These are phyloP conservation scores for Backusella macrospora DNA, from an alignment of 192 early-diverging fungal species.

Conservation along the genomic window DNA sequence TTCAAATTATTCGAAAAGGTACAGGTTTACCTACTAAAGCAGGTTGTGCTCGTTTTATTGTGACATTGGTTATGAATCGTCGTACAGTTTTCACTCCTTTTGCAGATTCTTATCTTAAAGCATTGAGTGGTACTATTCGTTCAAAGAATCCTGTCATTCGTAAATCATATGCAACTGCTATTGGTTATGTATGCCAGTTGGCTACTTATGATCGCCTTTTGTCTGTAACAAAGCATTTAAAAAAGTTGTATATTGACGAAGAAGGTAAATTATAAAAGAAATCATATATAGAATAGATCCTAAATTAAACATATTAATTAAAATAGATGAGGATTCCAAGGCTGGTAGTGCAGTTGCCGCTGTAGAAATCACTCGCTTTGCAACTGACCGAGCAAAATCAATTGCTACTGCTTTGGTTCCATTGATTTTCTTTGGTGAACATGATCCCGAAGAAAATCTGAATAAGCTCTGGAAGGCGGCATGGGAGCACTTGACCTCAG, in stretches of 20 bases:
- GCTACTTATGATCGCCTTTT: slow-evolving; percentile 57
- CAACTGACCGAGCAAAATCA: slow-evolving; percentile 58
- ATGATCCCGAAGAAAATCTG: slow-evolving; percentile 61
- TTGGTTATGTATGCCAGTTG: slow-evolving; percentile 76
- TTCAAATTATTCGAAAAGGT: slow-evolving; percentile 75
- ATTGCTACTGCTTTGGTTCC: slow-evolving; percentile 66
- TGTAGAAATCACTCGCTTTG: slow-evolving; percentile 71
- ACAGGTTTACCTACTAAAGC: slow-evolving; percentile 91
- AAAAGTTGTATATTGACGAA: slow-evolving; percentile 75
- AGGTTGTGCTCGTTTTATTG: slow-evolving; percentile 85
- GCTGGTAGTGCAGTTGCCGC: slow-evolving; percentile 65
- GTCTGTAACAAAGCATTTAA: slow-evolving; percentile 72
- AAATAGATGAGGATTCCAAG: slow-evolving; percentile 69
- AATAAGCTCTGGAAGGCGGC: slow-evolving; percentile 68
- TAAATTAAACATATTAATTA: not conserved
- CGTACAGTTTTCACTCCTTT: slow-evolving; percentile 65
- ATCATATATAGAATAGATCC: not conserved
- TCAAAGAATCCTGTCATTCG: slow-evolving; percentile 82
- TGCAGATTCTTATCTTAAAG: slow-evolving; percentile 77
- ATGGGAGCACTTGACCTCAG: slow-evolving; percentile 77
- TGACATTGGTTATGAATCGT: slow-evolving; percentile 72
- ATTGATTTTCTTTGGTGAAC: slow-evolving; percentile 68
- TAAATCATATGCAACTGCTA: slow-evolving; percentile 84
- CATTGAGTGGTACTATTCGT: slow-evolving; percentile 71
- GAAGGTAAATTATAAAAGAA: slow-evolving; percentile 28